phyloP scores from a whole-genome alignment of 495 filamentous ascomycete species.

The Podospora bellae-mahoneyi region DNA sequence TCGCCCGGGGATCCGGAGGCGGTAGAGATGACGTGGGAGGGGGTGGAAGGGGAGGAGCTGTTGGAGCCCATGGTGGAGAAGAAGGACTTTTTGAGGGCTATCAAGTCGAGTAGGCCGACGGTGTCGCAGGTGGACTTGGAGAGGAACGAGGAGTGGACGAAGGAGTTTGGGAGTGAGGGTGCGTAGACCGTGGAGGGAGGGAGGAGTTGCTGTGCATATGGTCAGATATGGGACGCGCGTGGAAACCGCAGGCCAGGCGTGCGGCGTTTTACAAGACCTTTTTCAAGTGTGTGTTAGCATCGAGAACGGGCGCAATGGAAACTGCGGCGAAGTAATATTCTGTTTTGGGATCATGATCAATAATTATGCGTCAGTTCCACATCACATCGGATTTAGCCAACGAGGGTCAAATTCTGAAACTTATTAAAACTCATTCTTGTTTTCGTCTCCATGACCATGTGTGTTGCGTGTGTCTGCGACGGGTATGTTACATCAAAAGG shows the following conservation, averaged over 20 bases:
- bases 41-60: slow-evolving; percentile 74
- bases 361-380: neutral
- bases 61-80: slow-evolving; percentile 80
- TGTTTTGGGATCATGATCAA: too few species aligned
- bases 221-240: neutral
- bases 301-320: neutral
- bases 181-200: slow-evolving; percentile 26
- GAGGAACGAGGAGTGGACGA: slow-evolving; percentile 88
- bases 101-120: slow-evolving; percentile 81
- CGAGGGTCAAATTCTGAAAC: neutral
- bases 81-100: slow-evolving; percentile 92
- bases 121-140: slow-evolving; percentile 81
- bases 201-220: neutral
- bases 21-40: slow-evolving; percentile 90
- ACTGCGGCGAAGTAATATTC: too few species aligned
- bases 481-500: slow-evolving; percentile 31
- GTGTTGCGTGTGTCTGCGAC: slow-evolving; percentile 9
- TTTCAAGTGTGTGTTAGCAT: neutral
- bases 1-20: slow-evolving; percentile 85
- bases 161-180: slow-evolving; percentile 95
- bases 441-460: slow-evolving; percentile 27
- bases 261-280: neutral
- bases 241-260: neutral
- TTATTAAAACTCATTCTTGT: slow-evolving; percentile 7
- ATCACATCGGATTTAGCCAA: neutral